Evolutionary conservation across 768 basidiomycete species (phyloP), one percentile per base, ranked within the genome.

Genomic region (Mycena epipterygia): DNA sequence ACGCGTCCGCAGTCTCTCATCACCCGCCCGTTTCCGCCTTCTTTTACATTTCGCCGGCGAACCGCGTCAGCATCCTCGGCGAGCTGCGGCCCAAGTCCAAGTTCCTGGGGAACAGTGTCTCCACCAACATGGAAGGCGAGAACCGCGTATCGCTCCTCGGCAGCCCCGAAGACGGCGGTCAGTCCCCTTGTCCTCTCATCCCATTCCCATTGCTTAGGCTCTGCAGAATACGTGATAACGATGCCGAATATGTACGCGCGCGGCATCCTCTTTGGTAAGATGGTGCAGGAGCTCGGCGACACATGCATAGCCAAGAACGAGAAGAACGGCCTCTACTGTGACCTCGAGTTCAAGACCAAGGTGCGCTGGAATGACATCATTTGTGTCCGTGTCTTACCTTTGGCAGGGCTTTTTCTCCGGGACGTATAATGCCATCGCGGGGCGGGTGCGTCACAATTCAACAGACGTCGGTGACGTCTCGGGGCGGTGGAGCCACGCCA

Each of bases 201-300:
- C 70, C 65, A 39, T 67, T 67, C 52, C 61, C 60, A 46, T 53
- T 32, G 9, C 12, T 49, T 16, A 41, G 27, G 11, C 32, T 30
- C 46, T 32, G 19, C 83, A 92, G 95, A 94, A 72, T 97, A 96
- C 79, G 87, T 93, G 67, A 90, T 96, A 74, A 91, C 94, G 67
- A 98, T 99, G 97, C 98, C 98, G 33, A 99, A 98, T 84, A 98
- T 98, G 93, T 97, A 95, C 78, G 94, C 93, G 53, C 88, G 94
- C 41, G 95, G 95, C 11, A 94, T 95, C 73, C 82, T 95, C 48
- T 95, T 94, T 80, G 94, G 93, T 13, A 95, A 94, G 87, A 97
- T 99, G 96, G 93, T 98, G 30, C 85, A 97, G 60, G 98, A 99
- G 83, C 86, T 99, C 25, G 97, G 97, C 6, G 98, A 99, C 81